phyloP scores from a whole-genome alignment of 1,284 basidiomycete species.

The Heterobasidion parviporum region DNA sequence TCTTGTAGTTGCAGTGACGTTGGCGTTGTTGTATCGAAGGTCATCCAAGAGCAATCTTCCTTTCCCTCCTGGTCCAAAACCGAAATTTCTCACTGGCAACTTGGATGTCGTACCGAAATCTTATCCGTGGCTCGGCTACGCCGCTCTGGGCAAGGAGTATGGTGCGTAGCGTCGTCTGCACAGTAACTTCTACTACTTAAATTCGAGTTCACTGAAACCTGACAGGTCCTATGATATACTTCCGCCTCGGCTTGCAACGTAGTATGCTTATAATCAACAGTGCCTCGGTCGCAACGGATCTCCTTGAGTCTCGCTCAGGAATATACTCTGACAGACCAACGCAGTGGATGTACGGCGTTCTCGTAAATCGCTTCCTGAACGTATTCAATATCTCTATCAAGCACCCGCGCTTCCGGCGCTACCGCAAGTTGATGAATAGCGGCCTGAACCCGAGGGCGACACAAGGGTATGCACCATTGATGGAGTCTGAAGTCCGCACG shows the following conservation, averaged over 20 bases:
- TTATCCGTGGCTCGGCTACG: not conserved
- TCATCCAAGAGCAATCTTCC: no score
- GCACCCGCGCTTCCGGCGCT: constrained; percentile 28
- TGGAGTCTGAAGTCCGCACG: constrained; percentile 28
- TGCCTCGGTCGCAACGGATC: constrained; percentile 21
- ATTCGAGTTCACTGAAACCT: not conserved
- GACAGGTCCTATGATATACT: not conserved
- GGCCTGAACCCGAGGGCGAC: constrained; percentile 27
- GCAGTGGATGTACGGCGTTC: constrained; percentile 31
- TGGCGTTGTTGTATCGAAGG: no score
- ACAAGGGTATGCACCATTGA: constrained; percentile 21
- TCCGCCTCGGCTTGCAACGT: not conserved
- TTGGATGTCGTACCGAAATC: not conserved
- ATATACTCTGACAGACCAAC: constrained; percentile 35
- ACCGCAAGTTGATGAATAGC: constrained; percentile 27
- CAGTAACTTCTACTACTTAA: not conserved
- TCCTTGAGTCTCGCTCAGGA: constrained; percentile 28
- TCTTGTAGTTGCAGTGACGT: no score
- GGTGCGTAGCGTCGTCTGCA: not conserved
- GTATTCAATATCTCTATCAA: constrained; percentile 23
- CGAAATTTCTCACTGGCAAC: not conserved
- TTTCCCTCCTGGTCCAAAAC: not conserved
- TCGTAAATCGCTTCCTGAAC: constrained; percentile 28
- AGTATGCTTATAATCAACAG: constrained; percentile 28
- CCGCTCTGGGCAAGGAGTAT: not conserved